Conservation (phyloP, 768 basidiomycete genomes). For the Boletus rubroflammeus region DNA sequence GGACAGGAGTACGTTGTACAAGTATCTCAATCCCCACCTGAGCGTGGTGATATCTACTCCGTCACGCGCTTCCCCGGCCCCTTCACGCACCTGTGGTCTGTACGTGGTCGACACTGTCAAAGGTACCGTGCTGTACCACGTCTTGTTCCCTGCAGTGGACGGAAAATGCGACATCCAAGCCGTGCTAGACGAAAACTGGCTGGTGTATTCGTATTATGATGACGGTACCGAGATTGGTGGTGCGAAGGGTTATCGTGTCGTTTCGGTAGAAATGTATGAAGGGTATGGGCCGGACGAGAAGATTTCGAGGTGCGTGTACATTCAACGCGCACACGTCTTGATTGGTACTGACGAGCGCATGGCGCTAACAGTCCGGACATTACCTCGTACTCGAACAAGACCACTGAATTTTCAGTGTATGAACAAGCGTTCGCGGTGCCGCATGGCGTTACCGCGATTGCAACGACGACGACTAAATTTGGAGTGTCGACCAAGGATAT, state of each 20-base stretch:
- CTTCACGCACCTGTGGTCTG: conserved; percentile 48
- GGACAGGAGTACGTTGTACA: conserved; percentile 86
- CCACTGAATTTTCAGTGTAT: conserved; percentile 50
- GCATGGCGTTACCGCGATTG: conserved; percentile 61
- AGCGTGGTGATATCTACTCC: conserved; percentile 60
- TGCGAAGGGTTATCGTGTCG: conserved; percentile 67
- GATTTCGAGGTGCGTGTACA: conserved; percentile 56
- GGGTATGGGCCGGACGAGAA: conserved; percentile 64
- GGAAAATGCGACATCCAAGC: conserved; percentile 64
- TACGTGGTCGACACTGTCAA: conserved; percentile 79
- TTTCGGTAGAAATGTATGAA: conserved; percentile 89
- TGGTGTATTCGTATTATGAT: conserved; percentile 86
- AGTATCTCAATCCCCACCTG: conserved; percentile 86
- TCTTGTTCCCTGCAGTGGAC: conserved; percentile 44
- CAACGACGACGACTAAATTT: conserved; percentile 79
- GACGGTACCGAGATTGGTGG: conserved; percentile 44
- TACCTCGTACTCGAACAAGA: conserved; percentile 53
- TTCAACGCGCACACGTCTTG: conserved; percentile 6
- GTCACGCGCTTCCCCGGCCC: conserved; percentile 7
- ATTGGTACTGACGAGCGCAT: not conserved
- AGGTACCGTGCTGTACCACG: conserved; percentile 71
- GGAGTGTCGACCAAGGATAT: conserved; percentile 87
- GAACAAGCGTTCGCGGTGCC: conserved; percentile 73
- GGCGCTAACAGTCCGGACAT: conserved; percentile 43
- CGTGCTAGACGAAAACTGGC: conserved; percentile 83